Base-by-base conservation (phyloP, 371 early-diverging fungal species). In the Phascolomyces articulosus region DNA sequence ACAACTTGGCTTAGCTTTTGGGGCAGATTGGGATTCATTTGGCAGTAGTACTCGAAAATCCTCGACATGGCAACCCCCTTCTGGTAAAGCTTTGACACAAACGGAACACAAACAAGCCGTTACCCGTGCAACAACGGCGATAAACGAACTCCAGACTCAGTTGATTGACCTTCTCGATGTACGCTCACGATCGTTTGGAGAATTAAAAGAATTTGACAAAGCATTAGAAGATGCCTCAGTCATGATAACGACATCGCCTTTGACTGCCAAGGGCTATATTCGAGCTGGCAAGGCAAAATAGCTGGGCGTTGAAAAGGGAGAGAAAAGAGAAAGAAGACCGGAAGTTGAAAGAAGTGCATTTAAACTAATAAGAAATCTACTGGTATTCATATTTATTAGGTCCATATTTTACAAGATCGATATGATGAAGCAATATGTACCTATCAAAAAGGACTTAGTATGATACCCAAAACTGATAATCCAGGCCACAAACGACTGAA, bases 91-190 rank as follows among this genome's bases (percentile, higher is more conserved):
- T 24, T 51, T 24, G 51, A 51, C 51, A 51, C 51, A 4, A 20
- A 7, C 51, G n/a, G 51, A 51, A 51, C 51, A 51, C 26, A 51
- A 24, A 24, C 51, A 51, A 51, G 51, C 23, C 23, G 26, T 51
- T 51, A 1, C 24, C 26, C 51, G 51, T 0, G 51, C 51, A 51
- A 51, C 51, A 4, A 51, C 51, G 23, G 23, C 21, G 51, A 51
- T 51, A 24, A 10, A 20, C 21, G 51, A 51, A 24, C 51, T 51
- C 51, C 51, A 51, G 26, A 24, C 13, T 24, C 51, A 51, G 26
- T n/a, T 51, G 24, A 20, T 51, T 51, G 56, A 55, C 31, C 56
- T 55, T 8, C 56, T 55, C 56, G 56, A 55, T 31, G 56, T 55
- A 29, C 28, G 56, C 31, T 10, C 56, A 13, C 56, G 56, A 16